Percentiles rank a stretch among this genome's conserved stretches.
These are phyloP conservation scores for Metschnikowia cerradonensis DNA, from an alignment of 805 yeast species.

Conservation along the genomic window DNA sequence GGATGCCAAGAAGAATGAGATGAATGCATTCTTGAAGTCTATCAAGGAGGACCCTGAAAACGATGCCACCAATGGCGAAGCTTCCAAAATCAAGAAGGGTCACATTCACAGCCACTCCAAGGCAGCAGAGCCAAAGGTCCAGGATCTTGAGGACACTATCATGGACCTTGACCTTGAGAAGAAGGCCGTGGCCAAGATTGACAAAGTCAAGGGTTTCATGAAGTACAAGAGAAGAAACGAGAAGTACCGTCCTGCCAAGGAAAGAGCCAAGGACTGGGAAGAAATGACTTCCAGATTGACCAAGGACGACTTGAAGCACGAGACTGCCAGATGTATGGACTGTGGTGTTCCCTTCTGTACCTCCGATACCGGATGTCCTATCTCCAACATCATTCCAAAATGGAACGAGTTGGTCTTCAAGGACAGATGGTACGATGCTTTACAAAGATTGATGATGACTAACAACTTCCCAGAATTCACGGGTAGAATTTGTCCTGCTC, in stretches of 20 bases:
- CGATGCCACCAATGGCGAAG: conserved; percentile 88
- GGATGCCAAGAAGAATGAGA: conserved; percentile 63
- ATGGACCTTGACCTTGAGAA: conserved; percentile 62
- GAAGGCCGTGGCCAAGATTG: conserved; percentile 60
- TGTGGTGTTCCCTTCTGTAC: conserved; percentile 99
- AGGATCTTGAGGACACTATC: conserved; percentile 87
- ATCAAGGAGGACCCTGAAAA: conserved; percentile 79
- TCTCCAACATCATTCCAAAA: conserved; percentile 94
- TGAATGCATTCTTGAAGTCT: conserved; percentile 60
- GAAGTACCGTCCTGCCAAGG: conserved; percentile 71
- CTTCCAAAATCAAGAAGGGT: conserved; percentile 51
- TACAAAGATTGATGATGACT: conserved; percentile 88
- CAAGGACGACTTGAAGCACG: conserved; percentile 81
- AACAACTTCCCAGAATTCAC: conserved; percentile 98
- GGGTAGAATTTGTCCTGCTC: conserved; percentile 98
- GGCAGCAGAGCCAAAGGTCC: conserved; percentile 71
- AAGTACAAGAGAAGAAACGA: conserved; percentile 88
- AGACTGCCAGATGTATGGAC: conserved; percentile 98
- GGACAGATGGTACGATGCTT: conserved; percentile 91
- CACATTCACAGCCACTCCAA: conserved; percentile 37
- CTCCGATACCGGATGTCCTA: conserved; percentile 96
- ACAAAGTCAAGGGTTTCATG: conserved; percentile 87
- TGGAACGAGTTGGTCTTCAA: conserved; percentile 96
- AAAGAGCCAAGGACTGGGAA: conserved; percentile 86
- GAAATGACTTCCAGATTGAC: conserved; percentile 79